phyloP scores from a whole-genome alignment of 208 protist species.

The Naegleria gruberi region DNA sequence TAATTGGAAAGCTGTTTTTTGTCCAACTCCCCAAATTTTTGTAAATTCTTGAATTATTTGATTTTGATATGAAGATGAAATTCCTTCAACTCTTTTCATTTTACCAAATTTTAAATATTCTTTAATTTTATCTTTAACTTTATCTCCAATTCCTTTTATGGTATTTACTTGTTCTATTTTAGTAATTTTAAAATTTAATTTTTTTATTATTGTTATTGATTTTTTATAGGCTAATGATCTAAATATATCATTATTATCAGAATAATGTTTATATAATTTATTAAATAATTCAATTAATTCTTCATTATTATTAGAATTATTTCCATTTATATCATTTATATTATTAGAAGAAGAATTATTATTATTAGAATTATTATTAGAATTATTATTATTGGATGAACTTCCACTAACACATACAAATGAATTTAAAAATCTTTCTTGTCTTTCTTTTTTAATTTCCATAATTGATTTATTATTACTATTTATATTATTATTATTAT shows the following conservation, averaged over 20 bases:
- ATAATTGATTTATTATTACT: neutral
- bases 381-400: neutral
- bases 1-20: slow-evolving; percentile 23
- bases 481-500: neutral
- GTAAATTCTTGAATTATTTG: slow-evolving; percentile 19
- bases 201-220: neutral
- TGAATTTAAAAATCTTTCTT: neutral
- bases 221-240: neutral
- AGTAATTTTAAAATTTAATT: neutral
- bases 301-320: neutral
- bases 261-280: neutral
- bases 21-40: slow-evolving; percentile 40
- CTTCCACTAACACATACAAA: neutral
- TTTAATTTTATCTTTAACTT: neutral
- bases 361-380: neutral
- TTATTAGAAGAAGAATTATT: neutral
- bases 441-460: neutral
- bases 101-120: neutral
- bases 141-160: neutral
- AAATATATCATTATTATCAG: neutral
- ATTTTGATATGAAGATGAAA: neutral
- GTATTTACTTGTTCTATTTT: neutral
- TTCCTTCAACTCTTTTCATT: neutral
- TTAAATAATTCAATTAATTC: neutral
- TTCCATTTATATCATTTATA: no score